Conservation (phyloP, 2,329 filamentous ascomycete species). For the Fusarium sp. region DNA sequence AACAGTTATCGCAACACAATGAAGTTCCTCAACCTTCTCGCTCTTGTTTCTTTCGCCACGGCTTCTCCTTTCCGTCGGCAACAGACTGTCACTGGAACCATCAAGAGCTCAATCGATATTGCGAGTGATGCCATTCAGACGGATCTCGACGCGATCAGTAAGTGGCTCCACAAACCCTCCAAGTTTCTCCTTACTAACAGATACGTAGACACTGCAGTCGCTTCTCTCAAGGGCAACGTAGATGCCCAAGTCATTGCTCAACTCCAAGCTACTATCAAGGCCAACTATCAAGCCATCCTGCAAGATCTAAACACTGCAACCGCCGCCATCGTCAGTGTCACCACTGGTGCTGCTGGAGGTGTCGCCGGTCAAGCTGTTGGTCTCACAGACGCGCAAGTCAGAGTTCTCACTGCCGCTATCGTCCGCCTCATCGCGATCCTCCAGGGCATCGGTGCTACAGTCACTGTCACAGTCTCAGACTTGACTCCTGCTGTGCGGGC, state of each 20-base stretch:
- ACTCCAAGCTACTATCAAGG: not conserved
- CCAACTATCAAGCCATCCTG: conserved; percentile 5
- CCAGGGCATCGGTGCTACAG: not conserved
- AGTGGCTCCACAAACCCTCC: fast-evolving
- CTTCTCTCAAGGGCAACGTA: not conserved
- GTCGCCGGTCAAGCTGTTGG: not conserved
- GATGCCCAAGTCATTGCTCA: not conserved
- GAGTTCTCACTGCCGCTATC: not conserved
- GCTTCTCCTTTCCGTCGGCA: conserved; percentile 20
- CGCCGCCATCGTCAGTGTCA: conserved; percentile 3
- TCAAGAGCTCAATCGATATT: not conserved
- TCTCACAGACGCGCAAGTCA: conserved; percentile 4
- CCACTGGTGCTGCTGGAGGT: conserved; percentile 21
- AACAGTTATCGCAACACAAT: not conserved
- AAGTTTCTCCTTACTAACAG: not conserved
- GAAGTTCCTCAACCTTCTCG: conserved; percentile 30
- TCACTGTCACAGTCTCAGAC: conserved; percentile 3
- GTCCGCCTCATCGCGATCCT: not conserved
- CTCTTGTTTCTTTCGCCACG: conserved; percentile 19
- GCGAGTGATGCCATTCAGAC: not conserved
- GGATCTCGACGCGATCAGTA: conserved; percentile 9
- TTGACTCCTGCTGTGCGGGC: not conserved
- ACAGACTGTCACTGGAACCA: conserved; percentile 8
- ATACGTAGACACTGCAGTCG: not conserved
- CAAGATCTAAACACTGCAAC: not conserved